Evolutionary conservation across 495 filamentous ascomycete species (phyloP).

Genomic region (Cryomyces minteri): DNA sequence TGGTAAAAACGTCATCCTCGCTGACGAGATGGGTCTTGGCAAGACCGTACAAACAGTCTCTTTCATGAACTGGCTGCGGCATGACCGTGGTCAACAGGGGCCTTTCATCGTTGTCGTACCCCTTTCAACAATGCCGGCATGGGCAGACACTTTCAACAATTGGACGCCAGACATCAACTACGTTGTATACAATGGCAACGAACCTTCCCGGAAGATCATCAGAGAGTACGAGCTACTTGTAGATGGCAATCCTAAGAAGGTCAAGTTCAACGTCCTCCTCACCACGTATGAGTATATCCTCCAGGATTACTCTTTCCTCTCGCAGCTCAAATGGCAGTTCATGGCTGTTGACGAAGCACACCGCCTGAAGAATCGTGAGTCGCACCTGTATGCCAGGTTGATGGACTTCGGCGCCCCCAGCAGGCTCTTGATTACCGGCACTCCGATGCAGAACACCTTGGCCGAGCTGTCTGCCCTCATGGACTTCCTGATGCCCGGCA

Average conservation of each 20-base stretch:
- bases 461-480: conserved; percentile 81
- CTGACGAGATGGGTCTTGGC: conserved; percentile 96
- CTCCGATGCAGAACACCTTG: conserved; percentile 91
- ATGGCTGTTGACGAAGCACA: conserved; percentile 94
- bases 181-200: conserved; percentile 84
- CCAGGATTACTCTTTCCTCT: conserved; percentile 56
- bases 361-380: conserved; percentile 88
- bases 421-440: conserved; percentile 87
- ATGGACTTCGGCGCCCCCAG: conserved; percentile 69
- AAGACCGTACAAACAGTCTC: conserved; percentile 97
- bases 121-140: conserved; percentile 87
- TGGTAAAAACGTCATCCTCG: conserved; percentile 83
- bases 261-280: conserved; percentile 87
- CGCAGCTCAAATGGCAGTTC: conserved; percentile 89
- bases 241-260: conserved; percentile 62
- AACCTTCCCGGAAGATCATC: conserved; percentile 62
- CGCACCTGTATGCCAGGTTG: conserved; percentile 73
- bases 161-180: conserved; percentile 97
- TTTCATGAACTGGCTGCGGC: conserved; percentile 96
- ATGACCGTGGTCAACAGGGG: conserved; percentile 73
- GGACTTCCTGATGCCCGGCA: conserved; percentile 87
- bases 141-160: conserved; percentile 92
- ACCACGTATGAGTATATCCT: conserved; percentile 94
- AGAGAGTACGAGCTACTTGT: conserved; percentile 73
- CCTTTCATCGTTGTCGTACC: conserved; percentile 93